Percentiles rank a stretch among this genome's conserved stretches.
phyloP scores from a whole-genome alignment of 805 yeast genomes.

The Clavispora vitiphila region DNA sequence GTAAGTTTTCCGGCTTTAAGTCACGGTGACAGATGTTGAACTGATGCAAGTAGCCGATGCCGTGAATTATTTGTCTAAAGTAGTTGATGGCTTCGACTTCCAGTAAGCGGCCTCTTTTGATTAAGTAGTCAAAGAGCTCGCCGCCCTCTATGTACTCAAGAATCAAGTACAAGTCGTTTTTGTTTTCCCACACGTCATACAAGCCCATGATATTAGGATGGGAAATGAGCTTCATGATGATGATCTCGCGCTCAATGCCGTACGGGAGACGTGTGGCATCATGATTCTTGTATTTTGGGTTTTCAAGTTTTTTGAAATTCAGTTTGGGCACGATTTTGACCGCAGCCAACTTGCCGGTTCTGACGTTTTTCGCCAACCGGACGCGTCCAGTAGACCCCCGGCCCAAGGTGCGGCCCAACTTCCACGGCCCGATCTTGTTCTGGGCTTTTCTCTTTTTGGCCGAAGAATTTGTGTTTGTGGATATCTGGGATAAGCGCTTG shows the following conservation, averaged over 20 bases:
- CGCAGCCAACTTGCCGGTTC: slow-evolving; percentile 88
- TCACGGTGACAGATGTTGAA: slow-evolving; percentile 87
- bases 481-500: slow-evolving; percentile 46
- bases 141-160: slow-evolving; percentile 97
- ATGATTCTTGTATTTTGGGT: slow-evolving; percentile 40
- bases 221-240: slow-evolving; percentile 74
- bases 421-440: slow-evolving; percentile 91
- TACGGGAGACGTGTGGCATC: slow-evolving; percentile 59
- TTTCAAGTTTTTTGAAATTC: slow-evolving; percentile 47
- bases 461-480: slow-evolving; percentile 39
- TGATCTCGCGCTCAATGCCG: slow-evolving; percentile 83
- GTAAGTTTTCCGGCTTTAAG: slow-evolving; percentile 73
- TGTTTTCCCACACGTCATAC: slow-evolving; percentile 85
- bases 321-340: slow-evolving; percentile 93
- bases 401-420: slow-evolving; percentile 88
- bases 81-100: slow-evolving; percentile 88
- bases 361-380: slow-evolving; percentile 79
- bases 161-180: slow-evolving; percentile 76
- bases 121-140: slow-evolving; percentile 86
- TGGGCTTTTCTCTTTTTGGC: slow-evolving; percentile 41
- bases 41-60: slow-evolving; percentile 80
- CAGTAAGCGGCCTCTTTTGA: slow-evolving; percentile 81
- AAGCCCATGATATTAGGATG: slow-evolving; percentile 76
- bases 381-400: slow-evolving; percentile 97
- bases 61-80: slow-evolving; percentile 80